Evolutionary conservation across 2,329 filamentous ascomycete species (phyloP), one percentile per base, ranked within the genome.

Genomic region (Ceratocystis smalleyi): DNA sequence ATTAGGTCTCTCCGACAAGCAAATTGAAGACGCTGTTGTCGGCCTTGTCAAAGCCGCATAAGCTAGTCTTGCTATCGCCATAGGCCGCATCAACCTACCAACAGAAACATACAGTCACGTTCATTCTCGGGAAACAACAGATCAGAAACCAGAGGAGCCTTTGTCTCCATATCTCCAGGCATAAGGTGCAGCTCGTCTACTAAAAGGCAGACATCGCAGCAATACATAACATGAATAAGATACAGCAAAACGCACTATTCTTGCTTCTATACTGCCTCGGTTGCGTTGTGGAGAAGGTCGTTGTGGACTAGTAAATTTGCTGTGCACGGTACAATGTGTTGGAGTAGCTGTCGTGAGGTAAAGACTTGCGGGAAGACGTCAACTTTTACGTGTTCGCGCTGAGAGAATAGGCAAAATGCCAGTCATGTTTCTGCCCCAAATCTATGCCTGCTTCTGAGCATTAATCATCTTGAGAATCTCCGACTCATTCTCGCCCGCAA

Each of bases 381-480:
- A n/a, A n/a, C 2, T 10, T n/a, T 49, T 49, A 17, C 45, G 45
- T 7, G 19, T 49, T n/a, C 45, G 5, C n/a, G 17, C 19, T 6
- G 5, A 22, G 19, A 49, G 19, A 22, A 7, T 51, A 17, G 47
- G 7, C 47, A 17, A 51, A 19, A 19, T 24, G n/a, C 47, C 5
- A 12, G 51, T 22, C 15, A n/a, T 30, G 7, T 30, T 30, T 4
- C n/a, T 12, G 3, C n/a, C 19, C 5, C 17, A 51, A 19, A 22
- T 12, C 24, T 6, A 24, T 12, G 17, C 19, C 51, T 66, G 64
- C 10, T 66, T 57, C 64, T 83, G 73, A 65, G 82, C 78, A 66
- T 84, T 82, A 62, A 96, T 75, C 75, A 96, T 79, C 75, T 87
- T 90, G 72, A 96, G 75, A 67, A 97, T 96, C 77, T 92, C 88